phyloP scores from a whole-genome alignment of 768 basidiomycete species.

The Tricholoma saponaceum region DNA sequence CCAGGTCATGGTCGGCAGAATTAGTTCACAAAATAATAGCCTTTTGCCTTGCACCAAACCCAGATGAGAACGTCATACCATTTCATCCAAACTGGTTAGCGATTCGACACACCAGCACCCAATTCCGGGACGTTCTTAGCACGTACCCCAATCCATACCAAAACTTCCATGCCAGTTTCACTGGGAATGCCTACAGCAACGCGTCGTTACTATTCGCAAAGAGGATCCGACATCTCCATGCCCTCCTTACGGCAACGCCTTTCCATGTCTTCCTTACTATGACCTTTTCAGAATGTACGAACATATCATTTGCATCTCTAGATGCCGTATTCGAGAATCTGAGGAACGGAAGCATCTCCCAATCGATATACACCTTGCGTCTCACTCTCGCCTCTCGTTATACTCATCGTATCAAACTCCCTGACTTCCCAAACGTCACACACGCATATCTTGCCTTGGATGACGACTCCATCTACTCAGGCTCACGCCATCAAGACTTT shows the following conservation, averaged over 20 bases:
- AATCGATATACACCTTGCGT: neutral
- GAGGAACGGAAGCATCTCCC: neutral
- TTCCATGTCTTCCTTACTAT: neutral
- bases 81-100: neutral
- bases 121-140: neutral
- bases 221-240: neutral
- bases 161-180: neutral
- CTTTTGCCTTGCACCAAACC: neutral
- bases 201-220: neutral
- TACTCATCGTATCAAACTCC: too few relatives aligned
- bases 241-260: neutral
- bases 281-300: neutral
- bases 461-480: too few relatives aligned
- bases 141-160: neutral
- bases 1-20: neutral
- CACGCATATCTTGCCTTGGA: too few relatives aligned
- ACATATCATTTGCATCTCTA: neutral
- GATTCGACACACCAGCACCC: neutral
- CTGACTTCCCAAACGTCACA: too few relatives aligned
- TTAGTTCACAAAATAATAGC: neutral
- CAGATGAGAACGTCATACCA: neutral
- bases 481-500: too few relatives aligned
- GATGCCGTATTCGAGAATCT: neutral
- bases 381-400: too few relatives aligned
- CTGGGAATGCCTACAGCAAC: neutral